Evolutionary conservation across 306 rosid genomes (phyloP), one percentile per base, ranked within the genome.

Genomic region (Quercus berberidifolia): DNA sequence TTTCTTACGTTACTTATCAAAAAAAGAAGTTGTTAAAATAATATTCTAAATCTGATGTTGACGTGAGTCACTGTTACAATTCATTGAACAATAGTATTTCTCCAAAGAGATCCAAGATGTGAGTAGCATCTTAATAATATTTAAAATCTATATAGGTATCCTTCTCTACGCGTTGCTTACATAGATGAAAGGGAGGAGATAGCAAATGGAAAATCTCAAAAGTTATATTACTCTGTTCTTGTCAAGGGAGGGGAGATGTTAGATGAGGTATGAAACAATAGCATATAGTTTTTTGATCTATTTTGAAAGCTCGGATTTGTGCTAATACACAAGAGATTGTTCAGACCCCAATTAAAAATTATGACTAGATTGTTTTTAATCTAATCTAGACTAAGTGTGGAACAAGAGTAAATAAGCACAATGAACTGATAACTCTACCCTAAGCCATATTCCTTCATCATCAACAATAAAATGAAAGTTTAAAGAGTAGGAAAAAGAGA

Each of bases 161-260:
- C 86, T 80, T 87, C 96, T 54, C 97, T 93, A 56, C 96, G 99
- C 14, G 90, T 95, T 79, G 99, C 99, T 77, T 95, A 95, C 85
- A 90, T 95, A 51, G 99, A 95, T 87, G 91, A 86, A 88, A 74
- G 81, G 57, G 99, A 91, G 79, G 90, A 87, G 71, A 60, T 87
- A 20, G 85, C 78, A 80, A 78, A 63, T 55, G 89, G 89, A 79
- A 86, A 77, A 85, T 13, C 80, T 49, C 86, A 85, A 76, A 91
- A 90, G 81, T 41, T 74, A 28, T 85, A 89, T 80, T 92, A 63
- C 79, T 95, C 98, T 54, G 97, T 95, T 86, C 92, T 95, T 79
- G 93, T 95, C 86, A 95, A 95, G 90, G 97, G 99, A 80, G 94
- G 92, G 68, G 92, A 92, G 68, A 92, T 86, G 86, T 88, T 88